Base-by-base conservation (phyloP, 1,284 basidiomycete genomes). In the Naganishia liquefaciens region DNA sequence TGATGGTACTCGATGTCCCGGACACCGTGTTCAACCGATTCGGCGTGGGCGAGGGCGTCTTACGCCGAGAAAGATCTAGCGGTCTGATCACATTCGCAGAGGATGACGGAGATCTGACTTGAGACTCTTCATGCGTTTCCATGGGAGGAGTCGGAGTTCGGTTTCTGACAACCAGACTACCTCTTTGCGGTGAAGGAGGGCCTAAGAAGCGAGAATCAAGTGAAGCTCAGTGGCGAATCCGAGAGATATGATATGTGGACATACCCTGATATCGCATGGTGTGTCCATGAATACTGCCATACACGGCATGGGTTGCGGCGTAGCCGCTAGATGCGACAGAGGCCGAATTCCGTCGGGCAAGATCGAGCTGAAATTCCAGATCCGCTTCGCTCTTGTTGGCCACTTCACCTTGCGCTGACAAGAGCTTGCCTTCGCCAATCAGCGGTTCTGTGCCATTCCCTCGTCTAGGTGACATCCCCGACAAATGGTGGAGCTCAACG, bases 141-240 rank as follows among this genome's bases (percentile, higher is more conserved):
- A 42, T 13, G 11, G 53, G 37, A 33, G 64, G 57, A 27, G 53
- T 53, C 17, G 66, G 58, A 0, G 66, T 68, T 30, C 63, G 27
- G 43, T 64, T 68, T 23, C 54, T 52, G n/a, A 62, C 17, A 11
- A 33, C 17, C 33, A 64, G 44, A 17, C 52, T 43, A 27, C 66
- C 54, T 25, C 51, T 19, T 21, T 46, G 62, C 27, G 62, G 62
- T n/a, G 66, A 54, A 15, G 51, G 7, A 5, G 23, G 72, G 64
- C 53, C 80, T 82, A 60, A 42, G 57, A n/a, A 40, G 21, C 10
- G 17, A 40, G 13, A 3, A 28, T 10, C 10, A 2, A 21, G n/a
- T 53, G 27, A 62, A 46, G 33, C 11, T 27, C 43, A 37, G 4
- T 21, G 5, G 0, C 4, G 30, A 27, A n/a, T 30, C 30, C n/a